Percentiles rank a stretch among this genome's conserved stretches.
Evolutionary conservation across 805 yeast species (phyloP).

Genomic region (Cyberlindnera japonica): DNA sequence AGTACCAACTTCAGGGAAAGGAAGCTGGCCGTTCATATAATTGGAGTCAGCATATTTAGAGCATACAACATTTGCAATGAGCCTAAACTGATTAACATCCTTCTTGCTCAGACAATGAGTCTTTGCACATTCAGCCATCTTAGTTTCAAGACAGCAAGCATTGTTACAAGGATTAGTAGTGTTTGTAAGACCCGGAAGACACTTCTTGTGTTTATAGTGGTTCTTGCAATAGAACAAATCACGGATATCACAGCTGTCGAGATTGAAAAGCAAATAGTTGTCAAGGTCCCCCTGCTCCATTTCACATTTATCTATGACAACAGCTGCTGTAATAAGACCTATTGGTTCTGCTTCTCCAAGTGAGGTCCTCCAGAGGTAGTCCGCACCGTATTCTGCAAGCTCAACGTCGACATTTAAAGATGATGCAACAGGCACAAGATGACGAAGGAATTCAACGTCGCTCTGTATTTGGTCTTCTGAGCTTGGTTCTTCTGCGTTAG

Average conservation of each 20-base stretch:
- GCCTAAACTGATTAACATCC: constrained; percentile 16
- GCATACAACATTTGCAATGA: constrained; percentile 23
- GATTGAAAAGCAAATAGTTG: constrained; percentile 16
- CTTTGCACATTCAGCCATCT: constrained; percentile 25
- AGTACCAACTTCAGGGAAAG: constrained; percentile 10
- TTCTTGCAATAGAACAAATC: constrained; percentile 25
- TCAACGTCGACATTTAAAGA: constrained; percentile 13
- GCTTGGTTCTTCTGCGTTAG: no score
- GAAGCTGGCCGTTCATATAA: constrained; percentile 14
- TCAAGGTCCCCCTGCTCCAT: constrained; percentile 13
- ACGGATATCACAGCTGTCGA: constrained; percentile 26
- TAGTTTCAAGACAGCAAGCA: constrained; percentile 26
- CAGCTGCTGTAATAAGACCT: constrained; percentile 7
- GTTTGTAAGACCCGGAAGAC: constrained; percentile 12
- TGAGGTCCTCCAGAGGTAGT: constrained; percentile 15
- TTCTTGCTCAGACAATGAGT: constrained; percentile 19
- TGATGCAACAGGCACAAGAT: constrained; percentile 15
- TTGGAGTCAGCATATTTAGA: constrained; percentile 25
- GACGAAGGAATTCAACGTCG: constrained; percentile 10
- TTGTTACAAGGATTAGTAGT: constrained; percentile 20
- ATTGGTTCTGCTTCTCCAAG: neutral
- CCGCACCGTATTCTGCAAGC: constrained; percentile 16
- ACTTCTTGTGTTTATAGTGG: constrained; percentile 16
- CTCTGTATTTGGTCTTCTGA: constrained; percentile 15
- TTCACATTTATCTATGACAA: constrained; percentile 23